These are phyloP conservation scores for Talaromyces islandicus DNA, from an alignment of 2,329 filamentous ascomycete species.

Conservation along the genomic window DNA sequence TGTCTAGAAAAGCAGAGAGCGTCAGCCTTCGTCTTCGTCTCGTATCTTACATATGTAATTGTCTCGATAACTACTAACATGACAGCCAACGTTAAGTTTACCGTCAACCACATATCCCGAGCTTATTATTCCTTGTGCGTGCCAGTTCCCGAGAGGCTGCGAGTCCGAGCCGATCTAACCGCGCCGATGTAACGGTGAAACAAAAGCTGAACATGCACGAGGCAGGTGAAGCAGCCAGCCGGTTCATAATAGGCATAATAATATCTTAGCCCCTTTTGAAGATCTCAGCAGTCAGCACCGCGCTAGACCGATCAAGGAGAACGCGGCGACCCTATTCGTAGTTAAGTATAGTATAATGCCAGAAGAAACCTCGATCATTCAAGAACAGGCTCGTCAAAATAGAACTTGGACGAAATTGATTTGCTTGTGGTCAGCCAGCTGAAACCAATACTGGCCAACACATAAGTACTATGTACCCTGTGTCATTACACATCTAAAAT, in stretches of 20 bases:
- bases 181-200: too few relatives aligned
- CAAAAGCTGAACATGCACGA: too few relatives aligned
- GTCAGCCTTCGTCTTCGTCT: too few relatives aligned
- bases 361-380: neutral
- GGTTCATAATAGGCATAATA: neutral
- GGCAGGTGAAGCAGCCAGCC: too few relatives aligned
- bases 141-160: too few relatives aligned
- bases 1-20: too few relatives aligned
- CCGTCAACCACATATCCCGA: too few relatives aligned
- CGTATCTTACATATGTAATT: too few relatives aligned
- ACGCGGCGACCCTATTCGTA: neutral
- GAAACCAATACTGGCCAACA: neutral
- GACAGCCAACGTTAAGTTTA: too few relatives aligned
- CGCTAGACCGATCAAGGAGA: neutral
- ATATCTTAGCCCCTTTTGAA: neutral
- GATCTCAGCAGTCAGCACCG: neutral
- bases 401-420: neutral
- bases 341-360: neutral
- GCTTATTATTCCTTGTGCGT: too few relatives aligned
- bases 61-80: too few relatives aligned
- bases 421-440: neutral
- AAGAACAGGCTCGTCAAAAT: neutral
- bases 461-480: neutral
- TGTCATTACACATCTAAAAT: neutral
- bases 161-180: too few relatives aligned